Conservation (phyloP, 2,329 filamentous ascomycete species). For the Fusarium sacchari region DNA sequence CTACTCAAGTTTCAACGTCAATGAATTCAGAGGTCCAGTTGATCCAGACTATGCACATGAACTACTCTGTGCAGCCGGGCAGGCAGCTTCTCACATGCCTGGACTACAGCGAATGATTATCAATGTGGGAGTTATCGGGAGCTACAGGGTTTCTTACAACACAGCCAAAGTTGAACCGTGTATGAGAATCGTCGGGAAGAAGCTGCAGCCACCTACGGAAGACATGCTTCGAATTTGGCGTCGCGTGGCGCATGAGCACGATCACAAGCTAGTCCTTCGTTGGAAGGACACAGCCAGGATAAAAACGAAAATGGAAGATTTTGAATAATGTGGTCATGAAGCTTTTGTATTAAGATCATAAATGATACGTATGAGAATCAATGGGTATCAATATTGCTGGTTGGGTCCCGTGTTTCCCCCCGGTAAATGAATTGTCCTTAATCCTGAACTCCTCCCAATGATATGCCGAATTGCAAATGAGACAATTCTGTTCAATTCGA, state of each 20-base stretch:
- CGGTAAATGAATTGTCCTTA: neutral
- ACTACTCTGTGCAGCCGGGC: neutral
- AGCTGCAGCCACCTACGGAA: neutral
- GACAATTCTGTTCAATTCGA: neutral
- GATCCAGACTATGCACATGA: neutral
- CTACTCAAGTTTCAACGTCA: neutral
- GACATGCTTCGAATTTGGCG: conserved; percentile 3
- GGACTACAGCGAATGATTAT: neutral
- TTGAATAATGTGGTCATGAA: neutral
- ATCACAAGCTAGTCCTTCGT: neutral
- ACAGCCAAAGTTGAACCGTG: neutral
- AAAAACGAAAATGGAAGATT: neutral
- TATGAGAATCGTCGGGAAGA: conserved; percentile 4
- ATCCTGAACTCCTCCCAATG: conserved; percentile 25
- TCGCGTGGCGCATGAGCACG: neutral
- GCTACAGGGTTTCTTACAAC: neutral
- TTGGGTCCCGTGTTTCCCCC: conserved; percentile 12
- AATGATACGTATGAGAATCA: conserved; percentile 1
- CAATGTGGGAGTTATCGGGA: neutral
- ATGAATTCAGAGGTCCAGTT: conserved; percentile 15
- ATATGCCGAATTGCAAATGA: neutral
- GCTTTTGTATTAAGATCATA: neutral
- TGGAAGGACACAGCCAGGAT: conserved; percentile 5
- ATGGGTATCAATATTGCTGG: conserved; percentile 26
- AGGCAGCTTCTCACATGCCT: conserved; percentile 1